These are phyloP conservation scores for Aspergillus fijiensis DNA, from an alignment of 2,329 filamentous ascomycete genomes.

Conservation along the genomic window DNA sequence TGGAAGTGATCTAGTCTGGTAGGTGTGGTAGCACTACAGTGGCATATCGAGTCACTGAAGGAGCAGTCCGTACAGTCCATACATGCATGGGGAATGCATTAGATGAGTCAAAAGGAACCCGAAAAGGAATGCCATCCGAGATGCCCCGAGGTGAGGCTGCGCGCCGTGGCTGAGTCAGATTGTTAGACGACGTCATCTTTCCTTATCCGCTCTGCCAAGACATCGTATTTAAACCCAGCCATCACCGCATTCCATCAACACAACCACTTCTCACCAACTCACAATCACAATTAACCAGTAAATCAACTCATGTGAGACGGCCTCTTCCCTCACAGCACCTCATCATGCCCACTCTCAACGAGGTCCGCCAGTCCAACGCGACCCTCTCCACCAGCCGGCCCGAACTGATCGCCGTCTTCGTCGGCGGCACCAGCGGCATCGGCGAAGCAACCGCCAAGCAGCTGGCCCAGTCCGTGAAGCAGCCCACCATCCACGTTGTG, in stretches of 20 bases:
- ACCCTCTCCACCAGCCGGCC: conserved; percentile 30
- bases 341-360: conserved; percentile 11
- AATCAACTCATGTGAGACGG: no score
- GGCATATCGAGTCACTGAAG: no score
- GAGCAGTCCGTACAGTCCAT: no score
- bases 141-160: neutral
- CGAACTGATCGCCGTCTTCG: conserved; percentile 51
- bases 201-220: neutral
- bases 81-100: neutral
- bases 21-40: no score
- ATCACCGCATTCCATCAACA: neutral
- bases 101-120: neutral
- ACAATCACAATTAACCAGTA: neutral
- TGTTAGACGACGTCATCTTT: neutral
- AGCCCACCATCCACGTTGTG: conserved; percentile 50
- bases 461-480: conserved; percentile 43
- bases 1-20: no score
- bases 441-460: conserved; percentile 50
- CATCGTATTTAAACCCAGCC: no score
- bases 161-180: neutral
- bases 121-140: neutral
- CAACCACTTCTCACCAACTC: neutral
- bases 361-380: conserved; percentile 16
- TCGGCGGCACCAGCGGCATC: conserved; percentile 54
- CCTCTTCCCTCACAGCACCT: neutral